A percentile compares a stretch with the other conserved stretches of the same genome.
Evolutionary conservation across 768 basidiomycete genomes (phyloP).

Genomic region (Grammothele lineata): DNA sequence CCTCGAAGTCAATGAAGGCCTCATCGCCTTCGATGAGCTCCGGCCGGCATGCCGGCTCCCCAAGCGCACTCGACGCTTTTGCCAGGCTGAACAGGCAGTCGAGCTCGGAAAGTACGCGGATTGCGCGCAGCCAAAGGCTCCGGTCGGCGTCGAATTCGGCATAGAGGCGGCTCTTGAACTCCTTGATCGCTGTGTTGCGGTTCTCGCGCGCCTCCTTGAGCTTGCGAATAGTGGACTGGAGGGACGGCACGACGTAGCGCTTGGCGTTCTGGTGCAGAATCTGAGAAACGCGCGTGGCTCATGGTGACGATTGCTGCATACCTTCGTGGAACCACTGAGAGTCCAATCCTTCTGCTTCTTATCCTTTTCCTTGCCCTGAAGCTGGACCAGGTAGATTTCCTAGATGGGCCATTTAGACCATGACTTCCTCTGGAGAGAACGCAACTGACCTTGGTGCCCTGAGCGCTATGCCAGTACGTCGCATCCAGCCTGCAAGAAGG

Average conservation of each 20-base stretch:
- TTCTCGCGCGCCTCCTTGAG: conserved; percentile 95
- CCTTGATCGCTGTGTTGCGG: conserved; percentile 71
- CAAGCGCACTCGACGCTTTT: conserved; percentile 83
- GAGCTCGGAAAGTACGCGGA: conserved; percentile 88
- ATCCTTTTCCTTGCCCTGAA: conserved; percentile 45
- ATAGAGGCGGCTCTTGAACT: conserved; percentile 77
- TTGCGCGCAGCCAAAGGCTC: conserved; percentile 73
- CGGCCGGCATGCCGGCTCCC: conserved; percentile 92
- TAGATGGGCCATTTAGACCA: conserved; percentile 30
- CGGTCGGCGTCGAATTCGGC: conserved; percentile 82
- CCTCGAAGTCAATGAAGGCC: conserved; percentile 83
- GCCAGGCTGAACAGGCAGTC: conserved; percentile 93
- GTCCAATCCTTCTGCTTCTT: conserved; percentile 82
- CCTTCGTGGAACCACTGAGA: conserved; percentile 79
- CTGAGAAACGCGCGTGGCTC: background rate
- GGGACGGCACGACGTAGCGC: conserved; percentile 75
- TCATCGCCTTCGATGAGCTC: conserved; percentile 76
- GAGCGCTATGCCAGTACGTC: conserved; percentile 71
- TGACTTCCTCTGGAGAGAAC: background rate
- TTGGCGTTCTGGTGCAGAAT: conserved; percentile 53
- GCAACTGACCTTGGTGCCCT: conserved; percentile 68
- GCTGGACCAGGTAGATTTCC: conserved; percentile 91
- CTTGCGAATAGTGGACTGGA: conserved; percentile 65
- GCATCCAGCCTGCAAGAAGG: conserved; percentile 38
- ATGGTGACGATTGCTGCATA: no score